Evolutionary conservation across 208 protist species (phyloP).

Genomic region (Leishmania amazonensis): DNA sequence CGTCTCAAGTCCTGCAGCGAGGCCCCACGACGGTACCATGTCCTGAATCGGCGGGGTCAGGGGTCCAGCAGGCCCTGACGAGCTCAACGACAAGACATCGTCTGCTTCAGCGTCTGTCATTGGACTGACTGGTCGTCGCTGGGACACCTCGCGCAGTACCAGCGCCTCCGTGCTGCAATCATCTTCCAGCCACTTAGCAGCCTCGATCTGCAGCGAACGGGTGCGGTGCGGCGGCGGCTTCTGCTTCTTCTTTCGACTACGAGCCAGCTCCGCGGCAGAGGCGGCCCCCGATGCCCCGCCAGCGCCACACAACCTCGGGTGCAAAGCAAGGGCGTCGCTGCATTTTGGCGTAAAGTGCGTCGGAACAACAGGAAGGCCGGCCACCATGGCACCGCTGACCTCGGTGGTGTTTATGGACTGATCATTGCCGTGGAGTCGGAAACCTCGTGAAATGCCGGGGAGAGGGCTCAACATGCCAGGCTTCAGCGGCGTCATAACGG

Average conservation of each 20-base stretch:
- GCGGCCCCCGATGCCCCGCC: neutral
- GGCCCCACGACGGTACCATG: neutral
- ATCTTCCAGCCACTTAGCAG: constrained; percentile 13
- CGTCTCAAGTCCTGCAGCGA: neutral
- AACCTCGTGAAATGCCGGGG: neutral
- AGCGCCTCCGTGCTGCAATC: constrained; percentile 17
- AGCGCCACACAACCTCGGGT: neutral
- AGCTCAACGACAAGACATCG: constrained; percentile 7
- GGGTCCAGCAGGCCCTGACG: neutral
- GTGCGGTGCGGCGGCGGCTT: constrained; percentile 5
- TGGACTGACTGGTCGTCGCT: neutral
- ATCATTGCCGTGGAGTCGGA: neutral
- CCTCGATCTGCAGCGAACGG: constrained; percentile 5
- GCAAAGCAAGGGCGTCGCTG: neutral
- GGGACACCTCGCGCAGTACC: constrained; percentile 19
- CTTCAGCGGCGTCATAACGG: neutral
- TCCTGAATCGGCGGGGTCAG: neutral
- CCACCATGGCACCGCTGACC: neutral
- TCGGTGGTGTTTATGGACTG: neutral
- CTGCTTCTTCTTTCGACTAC: neutral
- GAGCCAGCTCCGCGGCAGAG: neutral
- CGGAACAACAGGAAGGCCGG: neutral
- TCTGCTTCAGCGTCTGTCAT: neutral
- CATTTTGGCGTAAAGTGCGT: neutral
- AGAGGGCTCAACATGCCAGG: constrained; percentile 2